Conservation (phyloP, 345 rosid species). For the Brassica rapa region DNA sequence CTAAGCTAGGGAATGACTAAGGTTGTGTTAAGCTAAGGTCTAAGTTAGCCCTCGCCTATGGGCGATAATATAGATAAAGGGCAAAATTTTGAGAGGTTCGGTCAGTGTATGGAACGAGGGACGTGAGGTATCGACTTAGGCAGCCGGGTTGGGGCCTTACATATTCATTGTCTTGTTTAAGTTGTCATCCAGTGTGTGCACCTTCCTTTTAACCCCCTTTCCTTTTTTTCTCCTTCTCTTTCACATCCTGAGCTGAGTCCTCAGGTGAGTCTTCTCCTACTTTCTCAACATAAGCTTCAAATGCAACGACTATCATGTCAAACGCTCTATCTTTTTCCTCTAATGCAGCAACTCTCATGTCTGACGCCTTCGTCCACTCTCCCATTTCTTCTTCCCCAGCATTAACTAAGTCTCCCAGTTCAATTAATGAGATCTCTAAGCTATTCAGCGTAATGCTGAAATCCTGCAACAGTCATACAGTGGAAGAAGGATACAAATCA, state of each 20-base stretch:
- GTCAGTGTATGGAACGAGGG: too few relatives aligned
- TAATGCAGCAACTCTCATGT: neutral
- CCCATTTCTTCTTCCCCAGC: neutral
- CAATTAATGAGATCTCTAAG: neutral
- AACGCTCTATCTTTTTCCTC: neutral
- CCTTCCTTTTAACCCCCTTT: neutral
- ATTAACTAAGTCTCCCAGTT: neutral
- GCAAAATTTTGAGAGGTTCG: too few relatives aligned
- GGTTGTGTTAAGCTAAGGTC: too few relatives aligned
- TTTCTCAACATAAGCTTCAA: neutral
- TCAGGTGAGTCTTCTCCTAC: neutral
- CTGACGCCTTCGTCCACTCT: neutral
- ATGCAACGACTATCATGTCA: neutral
- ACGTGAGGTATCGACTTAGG: too few relatives aligned
- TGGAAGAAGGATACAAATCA: neutral
- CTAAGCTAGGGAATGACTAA: too few relatives aligned
- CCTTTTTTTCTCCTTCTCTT: neutral
- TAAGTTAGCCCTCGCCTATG: too few relatives aligned
- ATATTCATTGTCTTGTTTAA: too few relatives aligned
- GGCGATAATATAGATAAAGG: too few relatives aligned
- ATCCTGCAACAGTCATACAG: neutral
- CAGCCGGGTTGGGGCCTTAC: too few relatives aligned
- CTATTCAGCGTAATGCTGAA: neutral
- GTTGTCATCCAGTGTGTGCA: too few relatives aligned
- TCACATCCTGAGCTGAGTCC: neutral